phyloP scores from a whole-genome alignment of 2,329 filamentous ascomycete genomes.

The Hypomyces perniciosus region DNA sequence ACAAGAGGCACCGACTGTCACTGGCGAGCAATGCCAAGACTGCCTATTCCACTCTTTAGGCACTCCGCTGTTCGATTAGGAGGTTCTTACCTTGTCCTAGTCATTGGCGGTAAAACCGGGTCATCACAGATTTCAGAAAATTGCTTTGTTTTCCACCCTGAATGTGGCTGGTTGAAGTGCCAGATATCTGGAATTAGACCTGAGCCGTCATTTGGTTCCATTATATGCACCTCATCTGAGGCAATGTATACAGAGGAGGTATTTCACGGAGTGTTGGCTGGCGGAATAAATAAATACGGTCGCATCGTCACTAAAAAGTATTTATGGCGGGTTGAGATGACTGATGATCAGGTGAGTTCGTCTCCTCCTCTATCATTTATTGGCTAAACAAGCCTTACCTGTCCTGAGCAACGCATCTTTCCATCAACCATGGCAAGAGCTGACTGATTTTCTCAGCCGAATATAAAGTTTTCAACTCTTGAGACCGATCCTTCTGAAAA shows the following conservation, averaged over 20 bases:
- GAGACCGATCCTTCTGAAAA: neutral
- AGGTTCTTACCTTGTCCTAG: conserved; percentile 45
- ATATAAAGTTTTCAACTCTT: conserved; percentile 20
- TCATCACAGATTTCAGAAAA: conserved; percentile 41
- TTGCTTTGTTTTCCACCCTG: conserved; percentile 48
- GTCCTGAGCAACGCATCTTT: neutral
- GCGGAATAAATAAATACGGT: conserved; percentile 64
- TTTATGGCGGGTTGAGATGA: conserved; percentile 52
- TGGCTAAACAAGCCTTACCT: neutral
- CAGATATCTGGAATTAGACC: conserved; percentile 27
- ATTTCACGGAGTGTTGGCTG: conserved; percentile 58
- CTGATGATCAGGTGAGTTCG: conserved; percentile 31
- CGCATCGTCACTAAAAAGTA: conserved; percentile 57
- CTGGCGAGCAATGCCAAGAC: conserved; percentile 60
- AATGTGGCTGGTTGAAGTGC: conserved; percentile 43
- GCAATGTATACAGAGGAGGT: conserved; percentile 20
- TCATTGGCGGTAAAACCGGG: conserved; percentile 57
- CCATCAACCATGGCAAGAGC: neutral
- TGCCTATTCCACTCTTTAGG: conserved; percentile 69
- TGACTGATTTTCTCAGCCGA: conserved; percentile 16
- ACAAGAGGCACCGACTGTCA: conserved; percentile 38
- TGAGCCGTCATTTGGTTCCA: conserved; percentile 39
- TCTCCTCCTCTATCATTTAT: neutral
- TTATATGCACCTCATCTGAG: conserved; percentile 27
- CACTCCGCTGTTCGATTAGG: conserved; percentile 58